Base-by-base conservation (phyloP, 495 filamentous ascomycete species). In the Mycothermus thermophilus region DNA sequence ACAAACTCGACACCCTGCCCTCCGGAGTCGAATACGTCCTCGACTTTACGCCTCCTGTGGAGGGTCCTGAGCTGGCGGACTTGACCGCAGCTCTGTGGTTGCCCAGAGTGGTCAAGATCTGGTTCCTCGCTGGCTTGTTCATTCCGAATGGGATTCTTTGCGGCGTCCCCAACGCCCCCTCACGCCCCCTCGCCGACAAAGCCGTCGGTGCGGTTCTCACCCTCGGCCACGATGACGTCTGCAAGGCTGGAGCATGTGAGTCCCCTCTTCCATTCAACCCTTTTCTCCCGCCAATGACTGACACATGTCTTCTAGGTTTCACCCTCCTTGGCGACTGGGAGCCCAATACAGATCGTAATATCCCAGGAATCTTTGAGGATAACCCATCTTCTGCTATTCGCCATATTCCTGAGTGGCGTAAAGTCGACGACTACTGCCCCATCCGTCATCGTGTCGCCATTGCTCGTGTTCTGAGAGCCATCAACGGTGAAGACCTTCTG, bases 371-470 rank as follows among this genome's bases (percentile, higher is more conserved):
- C 21, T 5, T 44, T 17, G 43, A 49, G 3, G 50, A 55, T 4
- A 17, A 26, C 7, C 24, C 21, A 2, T 14, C n/a, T 5, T 4
- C 17, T 1, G 11, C 5, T 9, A 8, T 10, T 0, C 17, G 29
- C 1, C 35, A 45, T 11, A 41, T 54, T 4, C 46, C 52, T 1
- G 1, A 33, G 4, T 50, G 41, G 15, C 55, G 57, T n/a, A 43
- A 35, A 15, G 52, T 64, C 9, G 48, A 55, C 2, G 75, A 79
- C 44, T 79, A 80, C 45, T 76, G 71, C 14, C 62, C 62, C 0
- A 57, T 67, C 19, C 68, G 77, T 5, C 76, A 80, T 47, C 62
- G 71, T 7, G 66, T 59, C n/a, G 66, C 66, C 18, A 74, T 80
- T 11, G 62, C 76, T 24, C 62, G 74, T 8, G 52, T 80, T 4